These are phyloP conservation scores for Terana coerulea DNA, from an alignment of 768 basidiomycete species.

Conservation along the genomic window DNA sequence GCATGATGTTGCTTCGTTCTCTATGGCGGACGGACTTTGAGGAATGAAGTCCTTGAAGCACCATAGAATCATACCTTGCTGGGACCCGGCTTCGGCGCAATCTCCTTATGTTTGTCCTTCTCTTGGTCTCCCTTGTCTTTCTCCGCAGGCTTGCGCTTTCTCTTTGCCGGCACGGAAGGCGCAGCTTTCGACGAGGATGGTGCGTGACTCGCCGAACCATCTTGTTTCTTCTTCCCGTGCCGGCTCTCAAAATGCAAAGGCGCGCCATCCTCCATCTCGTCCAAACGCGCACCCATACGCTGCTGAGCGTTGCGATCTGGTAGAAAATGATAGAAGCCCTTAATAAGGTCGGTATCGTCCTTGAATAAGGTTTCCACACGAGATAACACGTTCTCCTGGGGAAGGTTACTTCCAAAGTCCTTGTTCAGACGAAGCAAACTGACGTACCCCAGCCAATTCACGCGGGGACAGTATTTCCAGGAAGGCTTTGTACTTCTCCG, in stretches of 20 bases:
- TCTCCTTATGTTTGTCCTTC: constrained; percentile 17
- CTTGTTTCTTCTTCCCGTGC: constrained; percentile 26
- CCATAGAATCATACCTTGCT: constrained; percentile 21
- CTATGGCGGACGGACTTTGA: constrained; percentile 10
- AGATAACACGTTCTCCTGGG: constrained; percentile 61
- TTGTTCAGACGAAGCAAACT: constrained; percentile 1
- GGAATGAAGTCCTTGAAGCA: no score
- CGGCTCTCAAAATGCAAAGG: constrained; percentile 14
- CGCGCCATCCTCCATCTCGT: constrained; percentile 19
- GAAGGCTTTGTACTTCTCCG: constrained; percentile 81
- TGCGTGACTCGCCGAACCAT: constrained; percentile 34
- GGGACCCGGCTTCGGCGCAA: constrained; percentile 16
- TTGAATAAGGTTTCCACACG: constrained; percentile 70
- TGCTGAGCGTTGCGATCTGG: constrained; percentile 35
- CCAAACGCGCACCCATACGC: constrained; percentile 20
- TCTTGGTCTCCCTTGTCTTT: constrained; percentile 25
- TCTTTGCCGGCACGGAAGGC: constrained; percentile 52
- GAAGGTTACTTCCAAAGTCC: constrained; percentile 5
- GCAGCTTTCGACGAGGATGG: constrained; percentile 28
- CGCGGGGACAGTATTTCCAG: constrained; percentile 61
- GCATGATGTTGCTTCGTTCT: constrained; percentile 25
- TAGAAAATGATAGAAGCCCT: constrained; percentile 75
- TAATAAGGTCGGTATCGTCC: constrained; percentile 68
- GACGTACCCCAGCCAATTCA: not conserved
- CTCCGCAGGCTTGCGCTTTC: constrained; percentile 63